phyloP scores from a whole-genome alignment of 257 asterid species.

The Solanum infundibuliforme region DNA sequence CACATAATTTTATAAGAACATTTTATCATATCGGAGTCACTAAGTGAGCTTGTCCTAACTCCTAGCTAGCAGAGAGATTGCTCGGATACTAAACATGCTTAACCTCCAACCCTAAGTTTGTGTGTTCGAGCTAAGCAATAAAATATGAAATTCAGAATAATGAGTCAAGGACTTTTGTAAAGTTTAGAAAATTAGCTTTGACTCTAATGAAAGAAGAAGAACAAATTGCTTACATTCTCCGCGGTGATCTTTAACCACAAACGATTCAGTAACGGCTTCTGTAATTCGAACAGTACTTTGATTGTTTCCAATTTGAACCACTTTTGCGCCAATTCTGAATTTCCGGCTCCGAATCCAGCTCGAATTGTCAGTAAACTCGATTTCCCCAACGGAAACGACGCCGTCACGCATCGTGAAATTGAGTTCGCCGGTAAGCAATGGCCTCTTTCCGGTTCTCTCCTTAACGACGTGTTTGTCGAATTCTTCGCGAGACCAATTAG shows the following conservation, averaged over 20 bases:
- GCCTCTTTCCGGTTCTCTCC: slow-evolving; percentile 59
- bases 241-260: slow-evolving; percentile 67
- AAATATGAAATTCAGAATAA: neutral
- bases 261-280: slow-evolving; percentile 53
- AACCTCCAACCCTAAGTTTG: no score
- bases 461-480: slow-evolving; percentile 28
- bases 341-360: slow-evolving; percentile 65
- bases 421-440: slow-evolving; percentile 47
- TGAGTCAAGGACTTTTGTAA: neutral
- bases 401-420: slow-evolving; percentile 40
- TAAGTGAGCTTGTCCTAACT: neutral
- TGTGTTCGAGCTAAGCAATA: neutral
- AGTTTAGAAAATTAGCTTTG: neutral
- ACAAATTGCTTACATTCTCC: slow-evolving; percentile 51
- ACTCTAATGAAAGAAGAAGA: neutral
- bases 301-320: slow-evolving; percentile 8
- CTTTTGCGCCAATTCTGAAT: slow-evolving; percentile 58
- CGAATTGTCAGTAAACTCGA: slow-evolving; percentile 65
- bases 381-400: slow-evolving; percentile 29
- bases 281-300: slow-evolving; percentile 6
- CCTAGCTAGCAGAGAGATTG: neutral
- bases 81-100: no score
- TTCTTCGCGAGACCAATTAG: slow-evolving; percentile 23
- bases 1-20: no score
- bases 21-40: neutral